Evolutionary conservation across 2,329 filamentous ascomycete genomes (phyloP), one percentile per base, ranked within the genome.

Genomic region (Penicillium sclerotigenum): DNA sequence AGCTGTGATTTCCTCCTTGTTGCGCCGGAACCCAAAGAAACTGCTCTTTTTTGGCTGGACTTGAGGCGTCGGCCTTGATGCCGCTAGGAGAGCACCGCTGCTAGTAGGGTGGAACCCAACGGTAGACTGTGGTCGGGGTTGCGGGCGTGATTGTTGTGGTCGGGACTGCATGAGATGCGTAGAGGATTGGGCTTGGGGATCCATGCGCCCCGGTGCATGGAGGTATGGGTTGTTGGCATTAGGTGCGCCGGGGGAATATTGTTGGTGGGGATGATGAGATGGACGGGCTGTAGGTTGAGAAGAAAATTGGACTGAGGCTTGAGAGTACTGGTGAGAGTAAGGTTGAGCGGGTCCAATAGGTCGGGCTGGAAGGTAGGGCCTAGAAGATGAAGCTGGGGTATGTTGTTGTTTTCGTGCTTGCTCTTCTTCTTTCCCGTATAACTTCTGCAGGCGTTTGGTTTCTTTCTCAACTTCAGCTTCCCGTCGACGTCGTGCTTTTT

Each of bases 401-500:
- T 56, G 57, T 8, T 47, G 56, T 36, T 63, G 63, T 31, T 52
- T 60, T 29, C 72, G 69, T 8, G 57, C 69, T 49, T 66, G 63
- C 59, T 74, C 53, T 59, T 77, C 72, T 65, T 79, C 71, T 54
- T 68, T 63, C 43, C 83, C 83, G 60, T 85, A 87, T 46, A 83
- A 66, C 61, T 76, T 79, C 54, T 81, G 77, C 8, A 97, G 76
- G 0, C 91, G 82, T 63, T 87, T 87, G 0, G 91, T 96, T 73
- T 97, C 92, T 41, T 85, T 84, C 34, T 96, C 86, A 11, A 90
- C 80, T 52, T 83, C 82, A 1, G 77, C 78, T 59, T 85, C 59
- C 5, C 65, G 66, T 29, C 52, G 78, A 53, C 77, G 78, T 11
- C 69, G 70, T 49, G 48, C 37, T 20, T 82, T 80, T 52, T 60